These are phyloP conservation scores for Fusarium coicis DNA, from an alignment of 2,329 filamentous ascomycete species.

Conservation along the genomic window DNA sequence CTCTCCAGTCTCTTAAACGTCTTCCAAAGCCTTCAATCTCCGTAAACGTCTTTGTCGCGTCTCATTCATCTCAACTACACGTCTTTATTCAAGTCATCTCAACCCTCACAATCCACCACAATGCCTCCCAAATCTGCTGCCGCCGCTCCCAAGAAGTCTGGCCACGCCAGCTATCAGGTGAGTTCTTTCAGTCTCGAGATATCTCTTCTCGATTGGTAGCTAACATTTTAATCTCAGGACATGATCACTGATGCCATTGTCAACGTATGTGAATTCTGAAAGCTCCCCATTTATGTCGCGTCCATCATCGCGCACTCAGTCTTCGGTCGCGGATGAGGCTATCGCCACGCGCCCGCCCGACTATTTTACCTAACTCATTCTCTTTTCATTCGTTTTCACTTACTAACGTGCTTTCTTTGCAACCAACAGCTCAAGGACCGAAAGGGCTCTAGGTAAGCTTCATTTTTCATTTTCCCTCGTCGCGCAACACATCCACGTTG, in stretches of 20 bases:
- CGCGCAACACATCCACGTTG: conserved; percentile 13
- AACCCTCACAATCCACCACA: conserved; percentile 48
- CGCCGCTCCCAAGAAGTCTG: conserved; percentile 58
- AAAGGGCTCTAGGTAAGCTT: conserved; percentile 62
- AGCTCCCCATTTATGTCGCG: conserved; percentile 51
- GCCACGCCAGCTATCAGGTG: conserved; percentile 70
- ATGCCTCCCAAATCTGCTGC: conserved; percentile 72
- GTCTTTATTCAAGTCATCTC: conserved; percentile 33
- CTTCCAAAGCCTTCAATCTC: conserved; percentile 25
- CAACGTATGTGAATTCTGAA: conserved; percentile 59
- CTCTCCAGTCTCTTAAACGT: conserved; percentile 43
- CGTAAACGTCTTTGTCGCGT: conserved; percentile 32
- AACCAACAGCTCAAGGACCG: conserved; percentile 67
- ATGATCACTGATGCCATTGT: conserved; percentile 73
- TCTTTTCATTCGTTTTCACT: conserved; percentile 45
- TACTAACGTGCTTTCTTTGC: conserved; percentile 54
- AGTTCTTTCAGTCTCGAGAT: conserved; percentile 43
- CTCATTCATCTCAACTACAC: conserved; percentile 38
- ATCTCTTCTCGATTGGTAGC: background rate
- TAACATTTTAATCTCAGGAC: conserved; percentile 55
- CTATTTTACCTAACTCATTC: conserved; percentile 18
- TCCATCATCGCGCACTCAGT: conserved; percentile 42
- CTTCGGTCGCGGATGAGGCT: conserved; percentile 38
- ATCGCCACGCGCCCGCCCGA: conserved; percentile 31
- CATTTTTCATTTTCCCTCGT: background rate